These are phyloP conservation scores for Psilocybe tampanensis DNA, from an alignment of 768 basidiomycete species.

Conservation along the genomic window DNA sequence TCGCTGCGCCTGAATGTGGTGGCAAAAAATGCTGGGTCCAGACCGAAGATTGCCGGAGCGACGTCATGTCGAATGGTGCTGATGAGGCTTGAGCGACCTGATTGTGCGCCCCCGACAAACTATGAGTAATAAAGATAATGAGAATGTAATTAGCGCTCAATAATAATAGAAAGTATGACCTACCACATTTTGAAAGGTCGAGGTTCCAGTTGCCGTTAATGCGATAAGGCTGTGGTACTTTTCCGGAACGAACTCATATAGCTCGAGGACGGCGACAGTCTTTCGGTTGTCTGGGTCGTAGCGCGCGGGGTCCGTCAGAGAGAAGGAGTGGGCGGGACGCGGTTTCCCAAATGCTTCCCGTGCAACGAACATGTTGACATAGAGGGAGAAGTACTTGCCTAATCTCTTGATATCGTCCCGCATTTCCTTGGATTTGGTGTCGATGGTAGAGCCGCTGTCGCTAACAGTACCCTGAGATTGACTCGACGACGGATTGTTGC, in stretches of 20 bases:
- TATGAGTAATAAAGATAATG: neutral
- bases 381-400: too few relatives aligned
- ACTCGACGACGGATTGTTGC: too few relatives aligned
- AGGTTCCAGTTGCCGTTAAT: neutral
- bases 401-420: too few relatives aligned
- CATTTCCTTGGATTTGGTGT: too few relatives aligned
- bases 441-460: neutral
- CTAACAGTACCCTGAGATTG: too few relatives aligned
- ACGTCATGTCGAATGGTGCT: neutral
- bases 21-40: neutral
- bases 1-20: neutral
- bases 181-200: neutral
- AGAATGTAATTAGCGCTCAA: neutral
- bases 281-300: neutral
- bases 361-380: too few relatives aligned
- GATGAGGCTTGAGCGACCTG: neutral
- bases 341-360: too few relatives aligned
- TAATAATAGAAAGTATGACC: neutral
- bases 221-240: neutral
- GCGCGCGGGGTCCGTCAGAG: neutral
- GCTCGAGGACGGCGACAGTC: neutral
- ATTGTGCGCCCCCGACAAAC: neutral
- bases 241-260: neutral
- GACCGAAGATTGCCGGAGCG: neutral
- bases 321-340: neutral